A percentile compares a stretch with the other conserved stretches of the same genome.
phyloP scores from a whole-genome alignment of 257 asterid species.

The Jaltomata sinuosa region DNA sequence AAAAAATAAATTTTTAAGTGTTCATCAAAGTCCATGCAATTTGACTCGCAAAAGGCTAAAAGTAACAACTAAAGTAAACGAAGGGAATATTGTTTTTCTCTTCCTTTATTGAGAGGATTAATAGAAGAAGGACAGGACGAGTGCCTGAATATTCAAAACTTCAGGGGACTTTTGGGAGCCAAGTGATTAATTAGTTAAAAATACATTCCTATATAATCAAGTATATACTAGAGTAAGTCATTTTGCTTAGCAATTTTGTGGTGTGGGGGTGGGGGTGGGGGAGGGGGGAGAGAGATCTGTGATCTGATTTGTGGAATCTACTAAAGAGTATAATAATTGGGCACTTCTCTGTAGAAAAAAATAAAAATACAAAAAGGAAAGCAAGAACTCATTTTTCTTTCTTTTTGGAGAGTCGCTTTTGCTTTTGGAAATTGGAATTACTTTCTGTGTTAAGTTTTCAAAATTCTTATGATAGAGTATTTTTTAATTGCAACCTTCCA shows the following conservation, averaged over 20 bases:
- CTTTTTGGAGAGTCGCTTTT: background rate
- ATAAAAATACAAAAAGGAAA: background rate
- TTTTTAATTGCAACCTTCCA: constrained; percentile 4
- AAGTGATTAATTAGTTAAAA: background rate
- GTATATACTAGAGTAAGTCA: background rate
- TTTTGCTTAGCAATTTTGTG: background rate
- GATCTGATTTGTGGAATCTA: background rate
- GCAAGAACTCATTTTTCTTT: background rate
- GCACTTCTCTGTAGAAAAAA: background rate
- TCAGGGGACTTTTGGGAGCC: background rate
- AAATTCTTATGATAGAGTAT: background rate
- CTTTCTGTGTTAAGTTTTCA: background rate
- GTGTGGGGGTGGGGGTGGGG: no score
- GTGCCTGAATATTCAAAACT: background rate
- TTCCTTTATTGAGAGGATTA: background rate
- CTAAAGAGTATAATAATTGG: constrained; percentile 24
- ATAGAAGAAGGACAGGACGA: background rate
- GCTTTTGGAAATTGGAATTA: constrained; percentile 11
- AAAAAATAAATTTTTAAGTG: no score
- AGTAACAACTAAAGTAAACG: no score
- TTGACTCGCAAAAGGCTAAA: no score
- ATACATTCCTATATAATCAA: background rate
- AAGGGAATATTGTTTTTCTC: background rate
- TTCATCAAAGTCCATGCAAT: no score
- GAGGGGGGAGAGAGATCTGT: no score